Conservation (phyloP, 768 basidiomycete species). For the Suillus spraguei region DNA sequence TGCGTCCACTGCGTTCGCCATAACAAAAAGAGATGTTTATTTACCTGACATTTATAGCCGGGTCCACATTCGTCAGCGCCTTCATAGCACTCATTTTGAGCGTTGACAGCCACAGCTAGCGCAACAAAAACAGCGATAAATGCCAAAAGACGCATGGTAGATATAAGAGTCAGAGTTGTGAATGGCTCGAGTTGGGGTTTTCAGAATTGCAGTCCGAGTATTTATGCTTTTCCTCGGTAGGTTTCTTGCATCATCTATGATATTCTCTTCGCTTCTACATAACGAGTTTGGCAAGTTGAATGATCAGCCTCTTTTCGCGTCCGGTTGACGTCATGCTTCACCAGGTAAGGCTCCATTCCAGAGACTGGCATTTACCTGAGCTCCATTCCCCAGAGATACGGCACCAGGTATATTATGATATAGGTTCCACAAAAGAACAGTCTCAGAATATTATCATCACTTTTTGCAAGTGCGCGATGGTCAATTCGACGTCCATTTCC, state of each 20-base stretch:
- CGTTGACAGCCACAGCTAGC: background rate
- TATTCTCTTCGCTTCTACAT: constrained; percentile 1
- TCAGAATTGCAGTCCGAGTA: background rate
- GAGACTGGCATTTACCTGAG: no score
- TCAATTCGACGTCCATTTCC: background rate
- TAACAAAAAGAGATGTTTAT: background rate
- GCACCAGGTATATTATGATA: background rate
- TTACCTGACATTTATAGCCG: background rate
- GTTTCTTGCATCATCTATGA: background rate
- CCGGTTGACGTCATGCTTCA: background rate
- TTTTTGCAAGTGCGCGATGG: background rate
- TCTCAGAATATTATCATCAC: background rate
- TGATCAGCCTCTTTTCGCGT: constrained; percentile 3
- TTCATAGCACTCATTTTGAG: background rate
- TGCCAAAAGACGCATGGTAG: background rate
- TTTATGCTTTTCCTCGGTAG: background rate
- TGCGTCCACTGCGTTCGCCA: background rate
- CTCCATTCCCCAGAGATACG: background rate
- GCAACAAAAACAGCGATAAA: background rate
- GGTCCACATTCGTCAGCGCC: constrained; percentile 1
- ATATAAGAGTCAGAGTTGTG: background rate
- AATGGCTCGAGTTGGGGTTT: background rate
- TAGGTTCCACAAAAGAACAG: background rate
- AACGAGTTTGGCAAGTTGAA: background rate
- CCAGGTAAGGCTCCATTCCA: no score